Evolutionary conservation across 2,329 filamentous ascomycete species (phyloP), one percentile per base, ranked within the genome.

Genomic region (Daldinia sp.): DNA sequence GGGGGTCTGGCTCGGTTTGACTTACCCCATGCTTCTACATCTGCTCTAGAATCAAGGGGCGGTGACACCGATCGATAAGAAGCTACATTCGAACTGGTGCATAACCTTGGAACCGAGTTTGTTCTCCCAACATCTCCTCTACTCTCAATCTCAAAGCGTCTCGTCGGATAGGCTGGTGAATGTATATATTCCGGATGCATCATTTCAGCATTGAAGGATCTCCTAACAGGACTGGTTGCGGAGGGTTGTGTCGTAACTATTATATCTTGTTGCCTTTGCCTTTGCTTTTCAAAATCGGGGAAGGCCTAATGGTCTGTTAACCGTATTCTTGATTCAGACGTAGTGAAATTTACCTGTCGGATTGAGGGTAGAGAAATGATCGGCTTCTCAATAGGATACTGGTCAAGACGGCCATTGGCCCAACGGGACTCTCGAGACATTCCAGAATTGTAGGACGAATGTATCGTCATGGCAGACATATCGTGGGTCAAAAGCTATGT

Each of bases 391-490:
- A 79, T 79, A 30, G 77, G 74, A 18, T 77, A 75, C 37, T 77
- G 79, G 33, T 82, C 81, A 35, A 78, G 73, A 59, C 79, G 76
- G 68, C 74, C 65, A 35, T 79, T 74, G 59, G 82, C 79, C 82
- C 82, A 85, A 18, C 77, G 72, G 37, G 78, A 78, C 35, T 82
- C 79, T 58, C 77, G 78, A 68, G 78, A 78, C 73, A 84, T 85
- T 37, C 77, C 77, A 57, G 80, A 75, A 68, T 82, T 80, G 41
- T 81, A 77, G 59, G 81, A 77, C 13, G 82, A 79, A 68, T 83
- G 76, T 78, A 85, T 86, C 69, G 83, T 80, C 73, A 86, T 79
- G 75, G 82, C 82, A 75, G 84, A 84, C 84, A 86, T 86, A 46
- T 82, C 85, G 76, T 75, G 50, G 5, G 50, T 12, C 20, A 26